phyloP scores from a whole-genome alignment of 768 basidiomycete species.

The Pilatotrama ljubarskyi region DNA sequence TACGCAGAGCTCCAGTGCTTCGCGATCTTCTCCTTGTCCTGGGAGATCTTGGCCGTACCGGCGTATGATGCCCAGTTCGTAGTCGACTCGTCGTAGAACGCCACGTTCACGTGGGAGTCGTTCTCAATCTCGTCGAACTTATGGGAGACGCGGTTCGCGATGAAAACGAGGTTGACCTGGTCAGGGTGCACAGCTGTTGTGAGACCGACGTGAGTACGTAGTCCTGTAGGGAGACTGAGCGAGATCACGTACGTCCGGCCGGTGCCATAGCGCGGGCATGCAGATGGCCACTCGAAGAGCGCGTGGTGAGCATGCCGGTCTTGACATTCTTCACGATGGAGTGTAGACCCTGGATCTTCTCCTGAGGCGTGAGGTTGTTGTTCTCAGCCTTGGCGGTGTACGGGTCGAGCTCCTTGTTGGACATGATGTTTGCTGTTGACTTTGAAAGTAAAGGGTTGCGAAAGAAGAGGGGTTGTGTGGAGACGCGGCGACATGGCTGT shows the following conservation, averaged over 20 bases:
- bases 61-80: conserved; percentile 83
- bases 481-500: background rate
- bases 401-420: conserved; percentile 61
- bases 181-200: conserved; percentile 44
- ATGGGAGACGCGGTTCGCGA: conserved; percentile 70
- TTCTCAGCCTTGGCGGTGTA: conserved; percentile 69
- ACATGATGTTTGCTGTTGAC: conserved; percentile 20
- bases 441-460: background rate
- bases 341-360: conserved; percentile 74
- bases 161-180: conserved; percentile 61
- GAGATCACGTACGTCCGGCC: conserved; percentile 50
- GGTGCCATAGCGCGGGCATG: conserved; percentile 85
- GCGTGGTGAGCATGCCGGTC: conserved; percentile 79
- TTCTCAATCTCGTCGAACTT: conserved; percentile 79
- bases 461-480: background rate
- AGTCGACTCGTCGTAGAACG: conserved; percentile 66
- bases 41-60: conserved; percentile 66
- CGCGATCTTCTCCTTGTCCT: conserved; percentile 63
- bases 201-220: background rate
- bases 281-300: conserved; percentile 61
- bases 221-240: background rate
- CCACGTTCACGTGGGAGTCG: conserved; percentile 78
- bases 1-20: conserved; percentile 57
- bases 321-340: conserved; percentile 61
- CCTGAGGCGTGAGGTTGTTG: conserved; percentile 52